Evolutionary conservation across 176 grass and related monocot genomes (phyloP).

Genomic region (Urochloa ruziziensis): DNA sequence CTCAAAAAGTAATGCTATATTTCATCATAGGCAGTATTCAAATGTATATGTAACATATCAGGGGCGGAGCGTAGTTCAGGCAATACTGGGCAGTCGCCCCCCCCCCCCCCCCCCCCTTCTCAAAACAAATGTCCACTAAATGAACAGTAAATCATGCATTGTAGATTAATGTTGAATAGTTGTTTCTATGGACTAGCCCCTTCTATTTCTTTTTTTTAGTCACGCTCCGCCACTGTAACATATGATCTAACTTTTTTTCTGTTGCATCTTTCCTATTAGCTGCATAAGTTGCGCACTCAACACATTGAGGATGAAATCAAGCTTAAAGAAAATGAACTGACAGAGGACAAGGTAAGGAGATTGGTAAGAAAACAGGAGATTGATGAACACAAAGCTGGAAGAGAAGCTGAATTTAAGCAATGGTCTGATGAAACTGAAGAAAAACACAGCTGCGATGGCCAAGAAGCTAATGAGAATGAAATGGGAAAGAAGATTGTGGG

Average conservation of each 20-base stretch:
- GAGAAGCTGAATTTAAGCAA: slow-evolving; percentile 24
- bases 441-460: not conserved
- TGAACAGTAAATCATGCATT: too few species aligned
- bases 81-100: too few species aligned
- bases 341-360: slow-evolving; percentile 33
- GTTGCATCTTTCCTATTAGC: slow-evolving; percentile 24
- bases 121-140: too few species aligned
- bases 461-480: slow-evolving; percentile 31
- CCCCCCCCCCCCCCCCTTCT: too few species aligned
- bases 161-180: too few species aligned
- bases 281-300: slow-evolving; percentile 11
- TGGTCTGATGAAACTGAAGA: slow-evolving; percentile 13
- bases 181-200: too few species aligned
- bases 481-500: not conserved
- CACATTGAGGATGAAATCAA: slow-evolving; percentile 44
- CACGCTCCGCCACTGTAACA: too few species aligned
- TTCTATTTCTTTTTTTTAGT: too few species aligned
- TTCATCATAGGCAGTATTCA: not conserved
- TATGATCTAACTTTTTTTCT: slow-evolving; percentile 3
- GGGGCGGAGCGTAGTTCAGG: too few species aligned
- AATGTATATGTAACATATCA: not conserved
- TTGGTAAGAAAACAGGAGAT: slow-evolving; percentile 27
- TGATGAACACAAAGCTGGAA: slow-evolving; percentile 30
- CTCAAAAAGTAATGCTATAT: slow-evolving; percentile 44
- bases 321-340: slow-evolving; percentile 42